These are phyloP conservation scores for Rostrohypoxylon terebratum DNA, from an alignment of 495 filamentous ascomycete species.

Conservation along the genomic window DNA sequence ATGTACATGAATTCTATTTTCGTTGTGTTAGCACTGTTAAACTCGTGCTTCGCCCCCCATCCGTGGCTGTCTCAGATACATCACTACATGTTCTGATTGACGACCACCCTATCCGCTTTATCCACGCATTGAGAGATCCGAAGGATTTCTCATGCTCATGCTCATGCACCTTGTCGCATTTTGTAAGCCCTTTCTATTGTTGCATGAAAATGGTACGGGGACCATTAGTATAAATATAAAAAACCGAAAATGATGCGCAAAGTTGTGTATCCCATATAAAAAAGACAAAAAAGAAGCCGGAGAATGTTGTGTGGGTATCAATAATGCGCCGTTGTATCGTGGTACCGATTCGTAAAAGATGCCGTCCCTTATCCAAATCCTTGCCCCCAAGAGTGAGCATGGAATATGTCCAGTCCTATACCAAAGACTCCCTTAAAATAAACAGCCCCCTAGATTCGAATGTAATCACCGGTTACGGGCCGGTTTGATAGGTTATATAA, in stretches of 20 bases:
- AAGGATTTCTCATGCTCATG: neutral
- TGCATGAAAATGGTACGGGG: neutral
- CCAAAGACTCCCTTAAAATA: constrained; percentile 39
- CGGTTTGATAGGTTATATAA: constrained; percentile 15
- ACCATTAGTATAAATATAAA: constrained; percentile 21
- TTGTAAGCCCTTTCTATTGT: constrained; percentile 12
- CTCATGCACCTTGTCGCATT: neutral
- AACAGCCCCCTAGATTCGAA: neutral
- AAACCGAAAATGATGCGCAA: constrained; percentile 14
- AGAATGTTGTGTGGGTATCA: constrained; percentile 42
- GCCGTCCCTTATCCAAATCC: constrained; percentile 26
- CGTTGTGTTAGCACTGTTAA: neutral
- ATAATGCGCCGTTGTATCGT: constrained; percentile 35
- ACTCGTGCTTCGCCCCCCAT: constrained; percentile 19
- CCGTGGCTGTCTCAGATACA: constrained; percentile 5
- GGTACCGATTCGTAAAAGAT: constrained; percentile 41
- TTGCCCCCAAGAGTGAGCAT: constrained; percentile 24
- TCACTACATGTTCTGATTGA: neutral
- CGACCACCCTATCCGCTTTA: constrained; percentile 5
- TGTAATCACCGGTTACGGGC: neutral
- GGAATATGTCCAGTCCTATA: constrained; percentile 12
- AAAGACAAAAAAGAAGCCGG: constrained; percentile 8
- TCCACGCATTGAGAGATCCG: constrained; percentile 5
- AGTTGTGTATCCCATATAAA: constrained; percentile 9
- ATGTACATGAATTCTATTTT: constrained; percentile 20